Evolutionary conservation across 257 asterid genomes (phyloP).

Genomic region (Ocimum tenuiflorum): DNA sequence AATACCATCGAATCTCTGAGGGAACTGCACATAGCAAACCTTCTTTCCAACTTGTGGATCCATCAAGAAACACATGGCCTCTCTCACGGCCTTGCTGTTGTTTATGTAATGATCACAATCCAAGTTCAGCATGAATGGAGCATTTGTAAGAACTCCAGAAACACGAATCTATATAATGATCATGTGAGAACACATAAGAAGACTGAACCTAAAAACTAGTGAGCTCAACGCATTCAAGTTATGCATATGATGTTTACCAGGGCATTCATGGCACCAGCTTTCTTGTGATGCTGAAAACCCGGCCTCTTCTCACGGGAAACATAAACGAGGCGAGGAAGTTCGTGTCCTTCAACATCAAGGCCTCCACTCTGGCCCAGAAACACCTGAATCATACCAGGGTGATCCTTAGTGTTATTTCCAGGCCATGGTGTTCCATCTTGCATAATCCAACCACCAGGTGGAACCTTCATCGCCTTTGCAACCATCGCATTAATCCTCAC

Average conservation of each 20-base stretch:
- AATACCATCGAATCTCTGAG: conserved; percentile 97
- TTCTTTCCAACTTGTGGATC: too few species aligned
- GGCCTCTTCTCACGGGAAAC: conserved; percentile 99
- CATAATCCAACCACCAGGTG: conserved; percentile 97
- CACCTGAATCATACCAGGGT: conserved; percentile 99
- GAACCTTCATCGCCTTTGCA: conserved; percentile 86
- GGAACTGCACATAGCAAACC: too few species aligned
- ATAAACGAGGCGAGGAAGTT: conserved; percentile 91
- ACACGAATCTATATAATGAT: conserved; percentile 68
- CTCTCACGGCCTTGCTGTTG: too few species aligned
- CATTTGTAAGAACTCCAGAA: conserved; percentile 93
- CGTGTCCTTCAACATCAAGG: conserved; percentile 77
- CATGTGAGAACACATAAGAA: not conserved
- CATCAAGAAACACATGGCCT: too few species aligned
- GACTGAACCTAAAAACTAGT: not conserved
- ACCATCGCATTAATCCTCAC: conserved; percentile 85
- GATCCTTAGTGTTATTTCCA: too few species aligned
- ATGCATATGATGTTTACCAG: conserved; percentile 59
- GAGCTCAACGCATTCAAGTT: too few species aligned
- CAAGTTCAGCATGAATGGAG: conserved; percentile 98
- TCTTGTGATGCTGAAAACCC: conserved; percentile 94
- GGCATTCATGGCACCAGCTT: conserved; percentile 97
- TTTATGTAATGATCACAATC: too few species aligned
- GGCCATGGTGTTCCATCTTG: too few species aligned
- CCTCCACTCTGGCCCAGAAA: conserved; percentile 97